phyloP scores from a whole-genome alignment of 176 grass and related monocot genomes.

The Raddia guianensis region DNA sequence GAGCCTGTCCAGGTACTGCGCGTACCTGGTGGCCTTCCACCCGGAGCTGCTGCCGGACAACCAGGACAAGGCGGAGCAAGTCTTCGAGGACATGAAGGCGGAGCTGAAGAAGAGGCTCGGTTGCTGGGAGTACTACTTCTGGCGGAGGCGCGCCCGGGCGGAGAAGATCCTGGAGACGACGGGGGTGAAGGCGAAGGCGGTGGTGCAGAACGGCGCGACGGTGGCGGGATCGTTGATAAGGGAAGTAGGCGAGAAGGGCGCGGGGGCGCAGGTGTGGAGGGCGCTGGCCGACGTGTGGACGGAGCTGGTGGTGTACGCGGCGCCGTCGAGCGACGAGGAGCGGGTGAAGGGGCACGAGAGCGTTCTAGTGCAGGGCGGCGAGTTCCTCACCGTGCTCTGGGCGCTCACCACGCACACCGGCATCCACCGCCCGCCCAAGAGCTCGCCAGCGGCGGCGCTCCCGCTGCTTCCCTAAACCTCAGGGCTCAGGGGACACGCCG shows the following conservation, averaged over 20 bases:
- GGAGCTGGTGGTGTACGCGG: not conserved
- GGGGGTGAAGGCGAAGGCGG: not conserved
- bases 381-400: slow-evolving; percentile 17
- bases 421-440: not conserved
- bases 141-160: no score
- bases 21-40: not conserved
- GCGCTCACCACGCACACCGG: not conserved
- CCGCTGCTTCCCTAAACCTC: not conserved
- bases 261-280: not conserved
- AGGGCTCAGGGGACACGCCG: no score
- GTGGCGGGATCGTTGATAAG: not conserved
- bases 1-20: not conserved
- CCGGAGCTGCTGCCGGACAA: not conserved
- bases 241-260: rapidly evolving
- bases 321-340: not conserved
- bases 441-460: no score
- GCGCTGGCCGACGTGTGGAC: not conserved
- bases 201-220: not conserved
- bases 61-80: not conserved
- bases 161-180: not conserved
- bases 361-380: not conserved
- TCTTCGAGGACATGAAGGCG: not conserved
- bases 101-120: not conserved
- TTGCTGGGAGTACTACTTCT: not conserved
- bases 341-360: not conserved